Conservation (phyloP, 345 rosid genomes). For the Draba incana region DNA sequence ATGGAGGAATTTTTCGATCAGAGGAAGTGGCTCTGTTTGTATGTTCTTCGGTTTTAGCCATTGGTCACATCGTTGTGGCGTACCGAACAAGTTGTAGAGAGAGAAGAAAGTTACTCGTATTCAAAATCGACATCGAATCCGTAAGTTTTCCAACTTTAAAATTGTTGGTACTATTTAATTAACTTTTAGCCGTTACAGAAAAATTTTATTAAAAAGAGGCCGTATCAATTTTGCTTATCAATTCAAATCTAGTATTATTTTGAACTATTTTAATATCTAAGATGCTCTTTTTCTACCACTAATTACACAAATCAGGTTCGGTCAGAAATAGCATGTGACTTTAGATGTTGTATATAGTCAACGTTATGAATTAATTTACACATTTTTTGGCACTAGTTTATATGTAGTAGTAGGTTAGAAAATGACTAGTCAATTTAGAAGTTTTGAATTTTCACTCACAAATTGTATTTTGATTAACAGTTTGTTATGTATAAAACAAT, state of each 20-base stretch:
- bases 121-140: constrained; percentile 95
- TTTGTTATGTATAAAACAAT: constrained; percentile 10
- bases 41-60: constrained; percentile 66
- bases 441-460: constrained; percentile 34
- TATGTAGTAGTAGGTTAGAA: constrained; percentile 26
- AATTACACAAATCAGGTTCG: constrained; percentile 20
- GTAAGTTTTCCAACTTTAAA: constrained; percentile 52
- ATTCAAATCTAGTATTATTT: constrained; percentile 17
- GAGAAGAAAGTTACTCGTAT: constrained; percentile 85
- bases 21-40: constrained; percentile 74
- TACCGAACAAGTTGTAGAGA: constrained; percentile 91
- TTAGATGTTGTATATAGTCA: constrained; percentile 28
- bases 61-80: constrained; percentile 77
- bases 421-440: constrained; percentile 38
- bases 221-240: constrained; percentile 23
- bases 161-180: background rate
- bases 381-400: constrained; percentile 25
- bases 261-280: background rate
- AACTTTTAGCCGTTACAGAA: constrained; percentile 37
- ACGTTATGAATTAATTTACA: constrained; percentile 21
- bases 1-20: constrained; percentile 44
- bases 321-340: constrained; percentile 44
- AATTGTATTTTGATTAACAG: background rate
- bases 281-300: constrained; percentile 25
- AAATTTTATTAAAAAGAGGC: background rate